These are phyloP conservation scores for Colletotrichum sp. DNA, from an alignment of 2,329 filamentous ascomycete genomes.

Conservation along the genomic window DNA sequence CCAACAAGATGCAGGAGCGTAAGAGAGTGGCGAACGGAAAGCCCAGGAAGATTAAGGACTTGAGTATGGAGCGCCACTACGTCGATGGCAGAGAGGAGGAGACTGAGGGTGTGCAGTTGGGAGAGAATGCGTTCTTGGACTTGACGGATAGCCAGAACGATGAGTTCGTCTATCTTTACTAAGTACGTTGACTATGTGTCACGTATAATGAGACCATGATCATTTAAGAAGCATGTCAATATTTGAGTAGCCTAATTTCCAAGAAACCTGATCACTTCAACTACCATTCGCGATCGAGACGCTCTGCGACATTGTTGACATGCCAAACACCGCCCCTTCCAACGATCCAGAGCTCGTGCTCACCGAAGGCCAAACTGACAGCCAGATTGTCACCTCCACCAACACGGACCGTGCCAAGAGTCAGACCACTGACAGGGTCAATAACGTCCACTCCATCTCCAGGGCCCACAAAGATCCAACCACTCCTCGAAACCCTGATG, in stretches of 20 bases:
- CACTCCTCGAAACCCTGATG: background rate
- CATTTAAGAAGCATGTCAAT: background rate
- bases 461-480: background rate
- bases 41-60: slow-evolving; percentile 58
- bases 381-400: background rate
- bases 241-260: background rate
- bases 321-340: background rate
- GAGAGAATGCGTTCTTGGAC: slow-evolving; percentile 60
- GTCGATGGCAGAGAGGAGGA: slow-evolving; percentile 33
- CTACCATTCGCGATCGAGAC: background rate
- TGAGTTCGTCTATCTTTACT: slow-evolving; percentile 62
- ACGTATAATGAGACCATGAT: background rate
- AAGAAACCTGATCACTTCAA: background rate
- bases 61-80: slow-evolving; percentile 63
- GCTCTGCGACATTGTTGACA: background rate
- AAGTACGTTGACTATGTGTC: background rate
- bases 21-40: slow-evolving; percentile 64
- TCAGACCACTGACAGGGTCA: background rate
- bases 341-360: background rate
- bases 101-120: slow-evolving; percentile 33
- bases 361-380: background rate
- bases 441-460: background rate
- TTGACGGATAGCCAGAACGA: slow-evolving; percentile 70
- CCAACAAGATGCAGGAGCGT: slow-evolving; percentile 58
- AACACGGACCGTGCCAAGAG: background rate